A percentile compares a stretch with the other conserved stretches of the same genome.
Evolutionary conservation across 176 grass and related monocot genomes (phyloP).

Genomic region (Musa acuminata): DNA sequence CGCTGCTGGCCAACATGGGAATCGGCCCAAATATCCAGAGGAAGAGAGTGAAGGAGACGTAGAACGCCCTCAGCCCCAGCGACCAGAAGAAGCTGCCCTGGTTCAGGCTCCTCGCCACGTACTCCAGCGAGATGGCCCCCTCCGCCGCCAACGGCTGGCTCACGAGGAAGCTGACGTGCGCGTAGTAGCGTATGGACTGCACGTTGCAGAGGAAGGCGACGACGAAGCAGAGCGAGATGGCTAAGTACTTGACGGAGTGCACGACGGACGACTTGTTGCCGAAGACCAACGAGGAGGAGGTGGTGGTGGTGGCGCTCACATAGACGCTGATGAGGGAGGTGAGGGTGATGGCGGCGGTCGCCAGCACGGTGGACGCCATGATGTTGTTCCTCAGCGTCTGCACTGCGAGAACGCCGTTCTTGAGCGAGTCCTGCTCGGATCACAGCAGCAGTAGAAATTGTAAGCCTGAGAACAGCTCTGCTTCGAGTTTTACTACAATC

Average conservation of each 20-base stretch:
- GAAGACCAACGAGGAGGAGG: constrained; percentile 34
- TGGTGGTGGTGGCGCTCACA: constrained; percentile 35
- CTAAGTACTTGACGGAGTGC: constrained; percentile 61
- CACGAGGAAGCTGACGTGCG: constrained; percentile 14
- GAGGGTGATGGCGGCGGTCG: constrained; percentile 63
- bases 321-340: constrained; percentile 63
- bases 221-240: constrained; percentile 31
- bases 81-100: constrained; percentile 71
- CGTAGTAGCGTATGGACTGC: constrained; percentile 18
- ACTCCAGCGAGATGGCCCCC: not conserved
- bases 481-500: too few species aligned
- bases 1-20: constrained; percentile 50
- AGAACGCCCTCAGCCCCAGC: constrained; percentile 83
- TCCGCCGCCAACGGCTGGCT: not conserved
- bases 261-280: constrained; percentile 44
- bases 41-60: constrained; percentile 61
- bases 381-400: constrained; percentile 80
- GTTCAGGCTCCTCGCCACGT: constrained; percentile 57
- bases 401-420: constrained; percentile 67
- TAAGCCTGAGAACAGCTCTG: too few species aligned
- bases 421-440: constrained; percentile 38
- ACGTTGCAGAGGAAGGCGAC: constrained; percentile 9
- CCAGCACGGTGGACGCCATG: constrained; percentile 84
- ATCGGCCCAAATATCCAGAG: constrained; percentile 83
- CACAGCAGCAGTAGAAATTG: not conserved